These are phyloP conservation scores for Hypoxylon intermedium DNA, from an alignment of 495 filamentous ascomycete species.

Conservation along the genomic window DNA sequence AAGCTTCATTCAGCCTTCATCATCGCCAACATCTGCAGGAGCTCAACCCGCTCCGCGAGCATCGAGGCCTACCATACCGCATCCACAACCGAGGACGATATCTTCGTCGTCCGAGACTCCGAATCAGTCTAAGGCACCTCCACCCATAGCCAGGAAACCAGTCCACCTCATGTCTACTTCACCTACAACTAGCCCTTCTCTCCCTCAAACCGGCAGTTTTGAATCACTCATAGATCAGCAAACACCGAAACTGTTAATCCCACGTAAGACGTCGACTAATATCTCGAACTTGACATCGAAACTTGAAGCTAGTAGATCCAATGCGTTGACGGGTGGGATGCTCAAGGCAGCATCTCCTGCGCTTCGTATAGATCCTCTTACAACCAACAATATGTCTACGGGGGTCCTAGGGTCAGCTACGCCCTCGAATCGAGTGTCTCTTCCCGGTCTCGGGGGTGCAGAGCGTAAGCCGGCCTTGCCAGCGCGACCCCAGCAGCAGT, in stretches of 20 bases:
- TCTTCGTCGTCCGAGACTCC: constrained; percentile 43
- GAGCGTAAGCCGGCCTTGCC: constrained; percentile 38
- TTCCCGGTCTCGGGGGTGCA: constrained; percentile 31
- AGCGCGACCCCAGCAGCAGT: constrained; percentile 29
- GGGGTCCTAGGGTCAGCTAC: background rate
- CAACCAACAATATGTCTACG: constrained; percentile 7
- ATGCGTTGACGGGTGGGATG: constrained; percentile 35
- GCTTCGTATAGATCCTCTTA: constrained; percentile 1
- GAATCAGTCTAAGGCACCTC: constrained; percentile 52
- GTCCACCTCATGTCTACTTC: constrained; percentile 55
- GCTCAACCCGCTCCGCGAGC: constrained; percentile 10
- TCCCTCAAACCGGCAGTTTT: constrained; percentile 16
- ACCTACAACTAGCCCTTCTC: constrained; percentile 41
- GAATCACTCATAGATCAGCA: constrained; percentile 16
- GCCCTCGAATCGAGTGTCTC: constrained; percentile 18
- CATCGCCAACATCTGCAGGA: constrained; percentile 11
- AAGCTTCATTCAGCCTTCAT: constrained; percentile 29
- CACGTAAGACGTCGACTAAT: constrained; percentile 31
- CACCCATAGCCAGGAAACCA: constrained; percentile 63
- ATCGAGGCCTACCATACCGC: background rate
- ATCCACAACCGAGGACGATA: constrained; percentile 27
- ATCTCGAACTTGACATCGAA: constrained; percentile 40
- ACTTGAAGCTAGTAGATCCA: constrained; percentile 37
- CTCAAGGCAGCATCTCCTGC: constrained; percentile 18
- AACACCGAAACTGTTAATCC: constrained; percentile 30